phyloP scores from a whole-genome alignment of 352 stramenopile genomes.

The Pythium sukuiense region DNA sequence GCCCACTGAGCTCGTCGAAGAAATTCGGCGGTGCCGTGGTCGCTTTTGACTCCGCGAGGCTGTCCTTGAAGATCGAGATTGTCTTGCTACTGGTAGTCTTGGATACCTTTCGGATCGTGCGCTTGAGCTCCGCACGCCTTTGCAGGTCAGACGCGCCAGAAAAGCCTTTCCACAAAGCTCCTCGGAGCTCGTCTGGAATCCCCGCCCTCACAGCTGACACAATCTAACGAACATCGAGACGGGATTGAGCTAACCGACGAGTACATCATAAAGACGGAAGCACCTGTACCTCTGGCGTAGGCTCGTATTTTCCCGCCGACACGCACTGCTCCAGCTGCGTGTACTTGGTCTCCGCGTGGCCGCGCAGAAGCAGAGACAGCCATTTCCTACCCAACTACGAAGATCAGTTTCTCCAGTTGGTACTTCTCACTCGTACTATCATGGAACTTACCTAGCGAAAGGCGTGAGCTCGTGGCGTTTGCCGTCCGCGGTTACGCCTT shows the following conservation, averaged over 20 bases:
- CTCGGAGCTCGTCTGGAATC: slow-evolving; percentile 76
- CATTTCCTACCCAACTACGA: slow-evolving; percentile 46
- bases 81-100: slow-evolving; percentile 46
- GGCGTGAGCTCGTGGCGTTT: slow-evolving; percentile 49
- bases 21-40: slow-evolving; percentile 8
- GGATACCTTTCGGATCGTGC: slow-evolving; percentile 45
- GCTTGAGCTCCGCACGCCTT: slow-evolving; percentile 58
- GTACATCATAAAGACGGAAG: neutral
- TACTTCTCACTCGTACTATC: neutral
- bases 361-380: slow-evolving; percentile 67
- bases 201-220: slow-evolving; percentile 71
- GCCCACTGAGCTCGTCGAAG: slow-evolving; percentile 50
- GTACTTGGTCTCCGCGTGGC: slow-evolving; percentile 81
- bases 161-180: slow-evolving; percentile 74
- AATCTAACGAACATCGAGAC: slow-evolving; percentile 34
- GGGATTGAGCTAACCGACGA: neutral
- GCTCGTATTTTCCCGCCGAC: slow-evolving; percentile 53
- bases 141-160: slow-evolving; percentile 63
- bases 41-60: neutral
- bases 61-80: slow-evolving; percentile 1
- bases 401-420: neutral
- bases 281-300: slow-evolving; percentile 55
- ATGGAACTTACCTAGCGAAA: slow-evolving; percentile 43
- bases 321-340: slow-evolving; percentile 81
- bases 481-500: slow-evolving; percentile 30